Evolutionary conservation across 2,329 filamentous ascomycete genomes (phyloP), one percentile per base, ranked within the genome.

Genomic region (Elsinoe fawcettii): DNA sequence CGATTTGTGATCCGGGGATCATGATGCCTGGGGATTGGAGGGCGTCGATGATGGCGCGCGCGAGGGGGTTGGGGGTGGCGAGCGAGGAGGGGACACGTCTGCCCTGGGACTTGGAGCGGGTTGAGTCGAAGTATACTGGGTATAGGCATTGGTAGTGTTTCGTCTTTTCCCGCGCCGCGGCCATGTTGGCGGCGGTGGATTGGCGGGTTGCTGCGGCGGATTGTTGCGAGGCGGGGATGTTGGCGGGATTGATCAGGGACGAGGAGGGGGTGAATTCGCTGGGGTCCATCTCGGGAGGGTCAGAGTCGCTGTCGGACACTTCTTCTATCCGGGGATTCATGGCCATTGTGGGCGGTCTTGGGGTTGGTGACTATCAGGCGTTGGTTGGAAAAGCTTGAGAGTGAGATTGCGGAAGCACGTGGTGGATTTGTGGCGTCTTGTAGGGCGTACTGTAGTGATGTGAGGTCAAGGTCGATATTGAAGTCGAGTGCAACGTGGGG

Each of bases 71-170:
- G 58, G 77, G 70, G 4, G 96, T 88, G 1, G 90, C 92, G 5
- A 89, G 79, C 53, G 81, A 75, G 55, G 78, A 74, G 53, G 83
- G 75, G 7, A 97, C 91, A 65, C 91, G 86, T 14, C 93, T 83
- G 36, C 93, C 93, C 66, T 95, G 80, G 58, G 85, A 83, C 58
- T 91, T 84, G 41, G 83, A 81, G 53, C 88, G 83, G 22, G 77
- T 77, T 62, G 80, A 80, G 78, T 96, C 92, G 68, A 99, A 99
- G 80, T 99, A 99, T 59, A 97, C 76, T 0, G 93, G 92, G 75
- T 99, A 99, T 23, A 99, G 79, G 73, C 89, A 92, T 72, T 93
- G 87, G 76, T 85, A 96, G 73, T 83, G 77, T 68, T 86, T 88
- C 71, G 89, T 77, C 59, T 77, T 77, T 60, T 83, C 78, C 59